Evolutionary conservation across 2,329 filamentous ascomycete species (phyloP).

Genomic region (Apiospora saccharicola): DNA sequence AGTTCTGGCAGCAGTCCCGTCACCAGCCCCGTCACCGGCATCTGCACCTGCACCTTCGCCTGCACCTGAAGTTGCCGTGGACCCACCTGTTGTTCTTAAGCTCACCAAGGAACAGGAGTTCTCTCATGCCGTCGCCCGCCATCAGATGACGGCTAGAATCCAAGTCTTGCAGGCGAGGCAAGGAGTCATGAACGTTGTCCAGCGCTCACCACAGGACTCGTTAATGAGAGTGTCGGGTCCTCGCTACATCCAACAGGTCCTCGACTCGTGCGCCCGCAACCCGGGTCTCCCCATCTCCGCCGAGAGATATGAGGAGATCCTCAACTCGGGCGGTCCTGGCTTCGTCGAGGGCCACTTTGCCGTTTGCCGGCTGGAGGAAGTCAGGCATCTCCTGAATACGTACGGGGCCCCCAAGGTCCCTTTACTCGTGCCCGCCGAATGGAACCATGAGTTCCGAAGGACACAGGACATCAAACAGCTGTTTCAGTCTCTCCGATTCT

Average conservation of each 20-base stretch:
- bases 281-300: constrained; percentile 23
- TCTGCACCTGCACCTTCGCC: background rate
- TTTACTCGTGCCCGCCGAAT: constrained; percentile 22
- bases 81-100: background rate
- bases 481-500: constrained; percentile 14
- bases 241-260: constrained; percentile 9
- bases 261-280: constrained; percentile 24
- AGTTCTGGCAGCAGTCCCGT: background rate
- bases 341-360: constrained; percentile 25
- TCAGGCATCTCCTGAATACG: background rate
- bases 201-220: background rate
- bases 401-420: constrained; percentile 17
- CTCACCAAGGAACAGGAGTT: constrained; percentile 12
- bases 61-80: background rate
- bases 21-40: background rate
- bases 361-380: constrained; percentile 23
- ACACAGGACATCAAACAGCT: constrained; percentile 20
- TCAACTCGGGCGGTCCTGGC: constrained; percentile 10
- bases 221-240: constrained; percentile 6
- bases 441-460: constrained; percentile 16
- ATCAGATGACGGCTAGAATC: constrained; percentile 23
- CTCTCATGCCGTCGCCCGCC: constrained; percentile 20
- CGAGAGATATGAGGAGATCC: constrained; percentile 13
- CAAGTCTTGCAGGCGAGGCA: constrained; percentile 23
- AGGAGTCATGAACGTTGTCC: constrained; percentile 6